A percentile compares a stretch with the other conserved stretches of the same genome.
Evolutionary conservation across 2,329 filamentous ascomycete species (phyloP).

Genomic region (Colletotrichum tamarilloi): DNA sequence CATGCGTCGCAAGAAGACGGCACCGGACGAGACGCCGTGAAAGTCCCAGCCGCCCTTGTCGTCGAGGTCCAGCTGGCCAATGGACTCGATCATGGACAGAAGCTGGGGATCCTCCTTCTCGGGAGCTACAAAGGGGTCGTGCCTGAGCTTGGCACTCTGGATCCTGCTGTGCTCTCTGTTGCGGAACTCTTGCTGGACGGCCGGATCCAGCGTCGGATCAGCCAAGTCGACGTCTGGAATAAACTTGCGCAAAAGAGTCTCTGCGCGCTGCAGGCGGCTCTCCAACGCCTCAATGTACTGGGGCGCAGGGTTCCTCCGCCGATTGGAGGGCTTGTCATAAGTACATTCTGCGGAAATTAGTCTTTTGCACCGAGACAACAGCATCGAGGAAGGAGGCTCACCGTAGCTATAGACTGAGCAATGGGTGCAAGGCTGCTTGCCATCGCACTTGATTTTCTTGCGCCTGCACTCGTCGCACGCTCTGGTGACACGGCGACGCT

Average conservation of each 20-base stretch:
- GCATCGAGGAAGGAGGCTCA: conserved; percentile 47
- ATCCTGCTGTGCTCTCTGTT: conserved; percentile 64
- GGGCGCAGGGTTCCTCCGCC: conserved; percentile 88
- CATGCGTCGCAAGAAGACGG: conserved; percentile 88
- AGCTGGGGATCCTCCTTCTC: conserved; percentile 77
- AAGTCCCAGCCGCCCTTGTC: conserved; percentile 96
- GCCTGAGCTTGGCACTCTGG: conserved; percentile 55
- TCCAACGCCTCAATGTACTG: conserved; percentile 95
- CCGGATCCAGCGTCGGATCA: conserved; percentile 84
- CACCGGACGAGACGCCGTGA: conserved; percentile 90
- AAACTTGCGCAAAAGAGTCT: conserved; percentile 81
- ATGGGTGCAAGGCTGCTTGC: conserved; percentile 90
- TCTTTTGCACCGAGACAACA: background rate
- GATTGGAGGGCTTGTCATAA: conserved; percentile 94
- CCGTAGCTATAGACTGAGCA: conserved; percentile 99
- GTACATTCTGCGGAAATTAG: conserved; percentile 77
- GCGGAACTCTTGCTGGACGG: conserved; percentile 76
- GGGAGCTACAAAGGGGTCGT: conserved; percentile 44
- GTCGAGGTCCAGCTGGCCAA: conserved; percentile 90
- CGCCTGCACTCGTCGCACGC: conserved; percentile 86
- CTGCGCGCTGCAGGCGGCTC: conserved; percentile 82
- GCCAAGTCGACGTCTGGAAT: conserved; percentile 87
- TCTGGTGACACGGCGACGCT: conserved; percentile 80
- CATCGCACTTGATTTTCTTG: conserved; percentile 90
- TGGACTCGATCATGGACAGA: conserved; percentile 94